Base-by-base conservation (phyloP, 495 filamentous ascomycete genomes). In the Talaromyces borbonicus region DNA sequence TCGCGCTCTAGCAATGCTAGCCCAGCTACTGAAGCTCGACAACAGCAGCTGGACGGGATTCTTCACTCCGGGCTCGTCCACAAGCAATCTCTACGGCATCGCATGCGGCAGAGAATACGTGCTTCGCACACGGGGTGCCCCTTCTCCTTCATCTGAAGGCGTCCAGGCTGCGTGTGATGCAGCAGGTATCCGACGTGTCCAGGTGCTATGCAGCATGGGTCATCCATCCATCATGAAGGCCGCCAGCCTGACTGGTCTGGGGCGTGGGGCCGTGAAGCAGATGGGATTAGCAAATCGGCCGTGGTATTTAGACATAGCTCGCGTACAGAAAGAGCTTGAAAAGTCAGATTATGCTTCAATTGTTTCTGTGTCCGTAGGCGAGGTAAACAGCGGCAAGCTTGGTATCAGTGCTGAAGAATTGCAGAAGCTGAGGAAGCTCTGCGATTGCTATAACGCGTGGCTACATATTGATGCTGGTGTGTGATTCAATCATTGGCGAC, bases 31-130 rank as follows among this genome's bases (percentile, higher is more conserved):
- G 8, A 54, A 64, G 4, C 60, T 90, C 2, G 61, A 67, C 6
- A 66, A 72, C 18, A 26, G 19, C 3, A 20, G 33, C 14, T 60
- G 50, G 56, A 53, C 52, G 9, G 26, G 48, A 4, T 83, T 74
- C 0, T 85, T 90, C 53, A 88, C 84, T 4, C 89, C 85, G 0
- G 84, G 85, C 2, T 84, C 84, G 2, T 90, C 85, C 7, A 81
- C 74, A 1, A 78, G 77, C 46, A 90, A 90, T 58, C 67, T 86
- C 23, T 56, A 89, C 0, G 85, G 83, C 0, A 57, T 87, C 14
- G 79, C 79, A 6, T 83, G 74, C 49, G 83, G 68, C 4, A 63
- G 84, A 20, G 81, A 86, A 57, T 64, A 59, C 3, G 64, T 82
- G 5, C 47, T 85, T n/a, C 49, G 59, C 20, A 22, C 52, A 22